Conservation (phyloP, 2,329 filamentous ascomycete genomes). For the Myriosclerotinia duriaeana region DNA sequence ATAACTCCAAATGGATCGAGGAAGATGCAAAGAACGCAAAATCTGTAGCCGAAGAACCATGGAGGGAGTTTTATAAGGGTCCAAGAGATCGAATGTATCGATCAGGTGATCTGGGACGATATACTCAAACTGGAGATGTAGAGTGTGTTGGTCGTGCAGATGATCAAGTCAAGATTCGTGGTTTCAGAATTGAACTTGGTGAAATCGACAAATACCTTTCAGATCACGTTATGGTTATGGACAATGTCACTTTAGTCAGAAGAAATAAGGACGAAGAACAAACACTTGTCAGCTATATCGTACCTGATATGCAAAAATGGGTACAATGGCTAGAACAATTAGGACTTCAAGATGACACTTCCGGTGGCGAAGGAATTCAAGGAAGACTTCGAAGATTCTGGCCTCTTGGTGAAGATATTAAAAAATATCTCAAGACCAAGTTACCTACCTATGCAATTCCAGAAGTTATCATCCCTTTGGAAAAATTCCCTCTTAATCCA, state of each 20-base stretch:
- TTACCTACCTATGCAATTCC: conserved; percentile 76
- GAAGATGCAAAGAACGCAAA: conserved; percentile 60
- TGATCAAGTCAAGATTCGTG: conserved; percentile 91
- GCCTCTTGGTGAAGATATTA: conserved; percentile 50
- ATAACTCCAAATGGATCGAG: conserved; percentile 41
- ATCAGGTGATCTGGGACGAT: conserved; percentile 82
- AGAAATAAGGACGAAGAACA: conserved; percentile 83
- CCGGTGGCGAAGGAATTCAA: conserved; percentile 44
- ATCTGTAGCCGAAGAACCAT: conserved; percentile 61
- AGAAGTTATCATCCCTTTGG: conserved; percentile 69
- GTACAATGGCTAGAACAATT: conserved; percentile 61
- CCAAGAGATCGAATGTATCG: conserved; percentile 84
- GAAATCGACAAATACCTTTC: conserved; percentile 87
- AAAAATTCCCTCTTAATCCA: conserved; percentile 75
- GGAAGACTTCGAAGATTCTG: conserved; percentile 43
- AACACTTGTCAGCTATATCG: conserved; percentile 84
- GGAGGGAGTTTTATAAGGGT: conserved; percentile 76
- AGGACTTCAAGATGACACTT: conserved; percentile 51
- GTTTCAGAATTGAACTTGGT: conserved; percentile 90
- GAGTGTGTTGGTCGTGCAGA: conserved; percentile 80
- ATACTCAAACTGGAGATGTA: conserved; percentile 66
- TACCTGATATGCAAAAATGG: conserved; percentile 79
- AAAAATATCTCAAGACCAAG: conserved; percentile 69
- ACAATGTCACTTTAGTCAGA: conserved; percentile 82
- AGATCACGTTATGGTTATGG: conserved; percentile 71